Conservation (phyloP, 805 yeast genomes). For the Wickerhamiella alocasiicola region DNA sequence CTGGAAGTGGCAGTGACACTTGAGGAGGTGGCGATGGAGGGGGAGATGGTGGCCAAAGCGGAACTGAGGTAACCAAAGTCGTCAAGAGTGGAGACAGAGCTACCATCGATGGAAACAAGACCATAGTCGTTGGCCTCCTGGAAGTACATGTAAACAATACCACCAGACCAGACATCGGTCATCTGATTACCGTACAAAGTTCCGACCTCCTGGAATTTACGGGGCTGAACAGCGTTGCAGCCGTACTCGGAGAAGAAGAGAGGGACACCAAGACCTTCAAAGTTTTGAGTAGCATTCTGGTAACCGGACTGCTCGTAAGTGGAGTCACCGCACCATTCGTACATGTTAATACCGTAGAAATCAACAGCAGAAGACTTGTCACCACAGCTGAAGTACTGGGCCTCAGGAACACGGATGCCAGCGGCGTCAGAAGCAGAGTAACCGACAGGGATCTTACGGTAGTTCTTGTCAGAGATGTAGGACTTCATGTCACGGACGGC, state of each 20-base stretch:
- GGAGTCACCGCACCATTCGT: conserved; percentile 75
- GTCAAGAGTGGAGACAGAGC: conserved; percentile 41
- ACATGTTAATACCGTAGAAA: conserved; percentile 76
- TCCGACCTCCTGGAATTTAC: conserved; percentile 63
- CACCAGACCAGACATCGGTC: conserved; percentile 92
- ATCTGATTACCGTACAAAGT: conserved; percentile 54
- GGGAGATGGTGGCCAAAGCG: conserved; percentile 39
- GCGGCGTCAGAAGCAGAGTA: conserved; percentile 86
- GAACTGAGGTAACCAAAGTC: conserved; percentile 49
- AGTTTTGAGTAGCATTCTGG: conserved; percentile 56
- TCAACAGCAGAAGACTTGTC: conserved; percentile 42
- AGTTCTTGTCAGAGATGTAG: conserved; percentile 53
- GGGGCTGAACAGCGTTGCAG: conserved; percentile 61
- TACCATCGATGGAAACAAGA: conserved; percentile 45
- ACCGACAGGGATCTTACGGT: conserved; percentile 83
- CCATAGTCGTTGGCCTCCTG: conserved; percentile 78
- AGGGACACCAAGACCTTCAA: conserved; percentile 61
- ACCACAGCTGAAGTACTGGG: conserved; percentile 82
- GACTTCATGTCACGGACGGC: conserved; percentile 80
- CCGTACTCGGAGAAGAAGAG: conserved; percentile 83
- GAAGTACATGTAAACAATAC: conserved; percentile 84
- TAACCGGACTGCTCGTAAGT: conserved; percentile 54
- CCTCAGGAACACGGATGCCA: conserved; percentile 63
- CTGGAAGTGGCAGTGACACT: conserved; percentile 29
- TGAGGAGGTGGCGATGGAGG: conserved; percentile 34